Percentiles rank a stretch among this genome's conserved stretches.
These are phyloP conservation scores for Termitomyces sp. DNA, from an alignment of 1,284 basidiomycete genomes.

Conservation along the genomic window DNA sequence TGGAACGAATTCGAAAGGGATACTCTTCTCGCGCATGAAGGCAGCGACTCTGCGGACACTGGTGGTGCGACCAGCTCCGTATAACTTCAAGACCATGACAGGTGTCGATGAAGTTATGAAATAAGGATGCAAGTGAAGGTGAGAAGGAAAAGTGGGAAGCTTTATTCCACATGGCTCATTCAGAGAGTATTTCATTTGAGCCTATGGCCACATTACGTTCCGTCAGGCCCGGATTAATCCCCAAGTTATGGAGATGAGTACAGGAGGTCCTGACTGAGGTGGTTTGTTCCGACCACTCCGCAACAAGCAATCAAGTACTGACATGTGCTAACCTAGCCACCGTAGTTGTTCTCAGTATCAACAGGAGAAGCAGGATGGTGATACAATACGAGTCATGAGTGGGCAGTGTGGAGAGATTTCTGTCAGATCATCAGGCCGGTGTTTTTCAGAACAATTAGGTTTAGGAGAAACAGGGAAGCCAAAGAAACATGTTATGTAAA, in stretches of 20 bases:
- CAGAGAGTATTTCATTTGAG: neutral
- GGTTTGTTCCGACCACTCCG: neutral
- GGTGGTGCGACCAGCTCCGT: conserved; percentile 35
- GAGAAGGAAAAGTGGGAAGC: neutral
- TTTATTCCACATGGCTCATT: neutral
- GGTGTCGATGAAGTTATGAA: neutral
- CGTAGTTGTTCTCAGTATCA: neutral
- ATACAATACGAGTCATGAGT: neutral
- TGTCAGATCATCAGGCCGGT: neutral
- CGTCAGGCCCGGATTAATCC: neutral
- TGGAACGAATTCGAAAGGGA: conserved; percentile 42
- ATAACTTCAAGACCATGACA: conserved; percentile 47
- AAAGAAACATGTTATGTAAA: no score
- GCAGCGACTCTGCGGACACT: conserved; percentile 38
- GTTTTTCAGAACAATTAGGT: no score
- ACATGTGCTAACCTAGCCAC: neutral
- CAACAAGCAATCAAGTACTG: neutral
- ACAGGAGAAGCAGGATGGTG: neutral
- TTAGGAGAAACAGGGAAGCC: no score
- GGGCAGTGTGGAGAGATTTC: neutral
- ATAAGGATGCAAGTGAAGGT: neutral
- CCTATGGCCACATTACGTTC: no score
- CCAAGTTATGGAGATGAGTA: neutral
- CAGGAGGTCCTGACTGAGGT: neutral
- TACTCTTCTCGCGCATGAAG: conserved; percentile 44